Evolutionary conservation across 106 monocot genomes (phyloP).

Genomic region (Apostasia shenzhenica): DNA sequence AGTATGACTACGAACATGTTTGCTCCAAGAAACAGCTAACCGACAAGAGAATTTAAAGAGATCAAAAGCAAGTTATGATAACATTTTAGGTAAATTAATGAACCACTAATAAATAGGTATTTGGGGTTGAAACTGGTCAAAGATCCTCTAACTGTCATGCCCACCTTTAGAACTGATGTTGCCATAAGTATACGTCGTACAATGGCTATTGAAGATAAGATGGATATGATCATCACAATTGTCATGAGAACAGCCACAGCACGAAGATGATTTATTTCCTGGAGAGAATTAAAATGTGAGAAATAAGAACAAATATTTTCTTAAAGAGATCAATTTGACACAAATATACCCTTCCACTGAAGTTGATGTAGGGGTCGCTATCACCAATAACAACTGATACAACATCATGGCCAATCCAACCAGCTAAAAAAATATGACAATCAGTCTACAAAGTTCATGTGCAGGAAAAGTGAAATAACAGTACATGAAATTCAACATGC

Average conservation of each 20-base stretch:
- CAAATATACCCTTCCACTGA: conserved; percentile 62
- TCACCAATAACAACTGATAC: conserved; percentile 93
- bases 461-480: too few relatives aligned
- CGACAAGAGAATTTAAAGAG: not conserved
- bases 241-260: conserved; percentile 88
- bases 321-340: not conserved
- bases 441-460: too few relatives aligned
- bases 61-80: not conserved
- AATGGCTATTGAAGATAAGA: conserved; percentile 89
- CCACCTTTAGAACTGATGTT: conserved; percentile 94
- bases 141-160: not conserved
- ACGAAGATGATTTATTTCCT: conserved; percentile 92
- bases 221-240: conserved; percentile 77
- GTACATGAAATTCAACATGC: too few relatives aligned
- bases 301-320: conserved; percentile 10
- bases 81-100: not conserved
- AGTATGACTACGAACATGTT: not conserved
- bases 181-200: conserved; percentile 88
- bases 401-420: conserved; percentile 96
- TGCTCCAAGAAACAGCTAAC: not conserved
- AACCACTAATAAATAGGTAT: too few relatives aligned
- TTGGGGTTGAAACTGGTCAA: not conserved
- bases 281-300: conserved; percentile 13
- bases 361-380: conserved; percentile 71
- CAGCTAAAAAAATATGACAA: conserved; percentile 53